Evolutionary conservation across 768 basidiomycete genomes (phyloP), one percentile per base, ranked within the genome.

Genomic region (Kockovaella imperatae): DNA sequence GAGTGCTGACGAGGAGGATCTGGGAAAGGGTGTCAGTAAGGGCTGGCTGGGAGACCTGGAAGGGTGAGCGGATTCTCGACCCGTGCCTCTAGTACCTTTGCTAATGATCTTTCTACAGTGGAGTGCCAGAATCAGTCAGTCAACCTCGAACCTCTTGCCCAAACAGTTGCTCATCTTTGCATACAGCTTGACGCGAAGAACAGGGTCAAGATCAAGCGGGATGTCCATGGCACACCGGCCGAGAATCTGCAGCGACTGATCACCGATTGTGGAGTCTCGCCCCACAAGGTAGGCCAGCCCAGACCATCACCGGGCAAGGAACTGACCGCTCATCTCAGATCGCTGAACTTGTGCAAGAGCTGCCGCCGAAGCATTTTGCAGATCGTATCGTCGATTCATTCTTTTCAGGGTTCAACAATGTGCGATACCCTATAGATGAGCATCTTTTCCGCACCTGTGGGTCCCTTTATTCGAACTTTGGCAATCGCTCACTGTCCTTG

Each of bases 231-330:
- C 10, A 67, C 60, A 20, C 83, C 87, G 13, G 85, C 80, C 2
- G 87, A 90, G 64, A 89, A 86, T 58, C 73, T 91, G 41, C 84
- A 62, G 44, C 40, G 80, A 36, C 77, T 96, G 29, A 83, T 93
- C 30, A 84, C 86, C 70, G 89, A 96, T 68, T 96, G 86, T 68
- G 90, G 90, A 5, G 87, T 91, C 30, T 80, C 84, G 15, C 86
- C 89, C 1, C 84, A 88, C 52, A 89, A 89, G 52, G 64, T 62
- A 11, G 26, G 53, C 30, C 30, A 23, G 14, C 10, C 21, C 43
- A 26, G n/a, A 21, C 35, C 36, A 15, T 30, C 14, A 32, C 29
- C 25, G n/a, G n/a, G 21, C 8, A 10, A 38, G 11, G 8, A 8
- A 14, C 5, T 28, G 13, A 13, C 26, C 38, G 35, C 31, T 44